Conservation (phyloP, 805 yeast genomes). For the Saccharomycodes ludwigii region DNA sequence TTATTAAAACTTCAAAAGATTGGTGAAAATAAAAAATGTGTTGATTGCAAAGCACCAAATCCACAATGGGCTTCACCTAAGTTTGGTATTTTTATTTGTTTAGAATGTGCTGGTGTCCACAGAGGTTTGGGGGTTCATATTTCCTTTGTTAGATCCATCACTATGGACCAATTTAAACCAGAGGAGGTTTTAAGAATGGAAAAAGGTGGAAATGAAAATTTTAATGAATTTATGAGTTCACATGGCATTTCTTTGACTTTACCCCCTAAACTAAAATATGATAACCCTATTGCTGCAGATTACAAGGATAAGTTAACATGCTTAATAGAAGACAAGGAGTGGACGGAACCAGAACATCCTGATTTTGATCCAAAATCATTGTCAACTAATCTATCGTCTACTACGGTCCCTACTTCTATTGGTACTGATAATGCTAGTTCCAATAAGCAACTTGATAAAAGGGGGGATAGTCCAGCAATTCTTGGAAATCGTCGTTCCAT, state of each 20-base stretch:
- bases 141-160: conserved; percentile 90
- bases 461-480: conserved; percentile 5
- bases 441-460: conserved; percentile 4
- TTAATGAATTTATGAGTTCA: conserved; percentile 50
- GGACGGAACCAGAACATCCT: conserved; percentile 51
- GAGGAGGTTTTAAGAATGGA: conserved; percentile 89
- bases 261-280: conserved; percentile 66
- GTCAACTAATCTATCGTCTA: no score
- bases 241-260: conserved; percentile 58
- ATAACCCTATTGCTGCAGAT: conserved; percentile 88
- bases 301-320: conserved; percentile 75
- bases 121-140: conserved; percentile 94
- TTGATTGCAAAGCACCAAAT: conserved; percentile 89
- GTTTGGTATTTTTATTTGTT: conserved; percentile 91
- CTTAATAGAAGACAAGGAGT: conserved; percentile 59
- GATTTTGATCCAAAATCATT: conserved; percentile 21
- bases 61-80: conserved; percentile 99
- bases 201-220: conserved; percentile 78
- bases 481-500: conserved; percentile 14
- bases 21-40: conserved; percentile 78
- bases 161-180: conserved; percentile 97
- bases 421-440: conserved; percentile 1
- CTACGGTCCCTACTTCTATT: conserved; percentile 6
- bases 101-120: conserved; percentile 96
- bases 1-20: conserved; percentile 63